Evolutionary conservation across 257 asterid species (phyloP).

Genomic region (Salvia miltiorrhiza): DNA sequence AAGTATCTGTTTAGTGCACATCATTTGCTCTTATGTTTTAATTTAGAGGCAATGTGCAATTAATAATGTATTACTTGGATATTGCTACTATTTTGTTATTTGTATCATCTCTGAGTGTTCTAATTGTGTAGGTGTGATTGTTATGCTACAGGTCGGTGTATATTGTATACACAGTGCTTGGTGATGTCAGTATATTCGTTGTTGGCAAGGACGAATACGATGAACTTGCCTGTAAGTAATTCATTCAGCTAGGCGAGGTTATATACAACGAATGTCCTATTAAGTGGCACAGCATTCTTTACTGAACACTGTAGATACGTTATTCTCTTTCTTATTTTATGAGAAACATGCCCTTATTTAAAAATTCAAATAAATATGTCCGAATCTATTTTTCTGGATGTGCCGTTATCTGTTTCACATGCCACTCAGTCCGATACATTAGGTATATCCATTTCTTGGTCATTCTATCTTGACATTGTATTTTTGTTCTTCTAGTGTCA

Average conservation of each 20-base stretch:
- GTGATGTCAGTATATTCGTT: constrained; percentile 80
- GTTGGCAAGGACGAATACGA: constrained; percentile 98
- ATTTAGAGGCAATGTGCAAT: background rate
- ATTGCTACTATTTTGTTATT: background rate
- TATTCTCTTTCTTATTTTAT: background rate
- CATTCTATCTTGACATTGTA: background rate
- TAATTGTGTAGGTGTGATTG: background rate
- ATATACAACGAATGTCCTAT: background rate
- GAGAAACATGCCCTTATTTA: background rate
- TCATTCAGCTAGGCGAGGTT: background rate
- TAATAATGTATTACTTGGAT: background rate
- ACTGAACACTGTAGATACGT: background rate
- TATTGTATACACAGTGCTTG: constrained; percentile 85
- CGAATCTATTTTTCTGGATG: background rate
- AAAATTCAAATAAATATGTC: background rate
- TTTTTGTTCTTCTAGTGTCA: constrained; percentile 47
- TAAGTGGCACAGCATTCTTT: background rate
- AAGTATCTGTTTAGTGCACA: background rate
- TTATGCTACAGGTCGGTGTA: constrained; percentile 70
- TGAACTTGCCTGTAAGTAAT: constrained; percentile 85
- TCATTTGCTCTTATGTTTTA: background rate
- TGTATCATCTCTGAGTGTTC: constrained; percentile 1
- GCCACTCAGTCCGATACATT: background rate
- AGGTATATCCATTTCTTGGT: background rate
- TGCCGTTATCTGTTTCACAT: background rate